Evolutionary conservation across 306 rosid genomes (phyloP).

Genomic region (Quercus dentata): DNA sequence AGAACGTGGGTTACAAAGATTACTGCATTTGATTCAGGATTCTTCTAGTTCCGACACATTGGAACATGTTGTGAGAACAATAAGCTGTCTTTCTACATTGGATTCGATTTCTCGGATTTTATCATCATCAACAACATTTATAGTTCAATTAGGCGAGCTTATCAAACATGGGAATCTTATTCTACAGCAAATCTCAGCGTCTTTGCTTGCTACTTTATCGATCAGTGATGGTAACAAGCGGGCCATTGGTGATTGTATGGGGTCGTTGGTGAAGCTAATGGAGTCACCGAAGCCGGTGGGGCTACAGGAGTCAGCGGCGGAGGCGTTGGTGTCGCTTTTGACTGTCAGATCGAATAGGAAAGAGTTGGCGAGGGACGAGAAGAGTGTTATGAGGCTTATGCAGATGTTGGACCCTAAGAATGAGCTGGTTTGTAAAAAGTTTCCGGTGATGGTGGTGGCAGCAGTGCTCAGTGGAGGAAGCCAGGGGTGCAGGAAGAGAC

Average conservation of each 20-base stretch:
- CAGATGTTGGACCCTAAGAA: slow-evolving; percentile 46
- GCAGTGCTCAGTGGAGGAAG: slow-evolving; percentile 44
- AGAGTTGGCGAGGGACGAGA: slow-evolving; percentile 50
- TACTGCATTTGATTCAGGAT: slow-evolving; percentile 50
- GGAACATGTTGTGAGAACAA: slow-evolving; percentile 39
- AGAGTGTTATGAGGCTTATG: slow-evolving; percentile 48
- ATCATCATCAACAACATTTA: slow-evolving; percentile 40
- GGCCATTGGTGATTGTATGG: slow-evolving; percentile 49
- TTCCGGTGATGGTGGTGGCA: slow-evolving; percentile 35
- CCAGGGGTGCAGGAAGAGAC: slow-evolving; percentile 43
- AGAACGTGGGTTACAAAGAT: slow-evolving; percentile 44
- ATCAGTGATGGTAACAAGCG: slow-evolving; percentile 57
- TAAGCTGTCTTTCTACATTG: slow-evolving; percentile 34
- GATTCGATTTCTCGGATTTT: slow-evolving; percentile 34
- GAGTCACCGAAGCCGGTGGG: slow-evolving; percentile 57
- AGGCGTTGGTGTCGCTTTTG: slow-evolving; percentile 34
- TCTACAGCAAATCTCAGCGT: slow-evolving; percentile 44
- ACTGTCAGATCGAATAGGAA: slow-evolving; percentile 55
- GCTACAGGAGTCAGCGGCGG: slow-evolving; percentile 43
- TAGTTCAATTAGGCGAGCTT: slow-evolving; percentile 41
- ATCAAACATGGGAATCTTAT: slow-evolving; percentile 37
- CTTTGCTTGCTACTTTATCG: slow-evolving; percentile 28
- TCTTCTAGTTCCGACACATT: slow-evolving; percentile 31
- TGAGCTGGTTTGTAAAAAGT: slow-evolving; percentile 26
- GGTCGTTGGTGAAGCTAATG: slow-evolving; percentile 51